Base-by-base conservation (phyloP, 169 alveolate species). In the Babesia ovata region DNA sequence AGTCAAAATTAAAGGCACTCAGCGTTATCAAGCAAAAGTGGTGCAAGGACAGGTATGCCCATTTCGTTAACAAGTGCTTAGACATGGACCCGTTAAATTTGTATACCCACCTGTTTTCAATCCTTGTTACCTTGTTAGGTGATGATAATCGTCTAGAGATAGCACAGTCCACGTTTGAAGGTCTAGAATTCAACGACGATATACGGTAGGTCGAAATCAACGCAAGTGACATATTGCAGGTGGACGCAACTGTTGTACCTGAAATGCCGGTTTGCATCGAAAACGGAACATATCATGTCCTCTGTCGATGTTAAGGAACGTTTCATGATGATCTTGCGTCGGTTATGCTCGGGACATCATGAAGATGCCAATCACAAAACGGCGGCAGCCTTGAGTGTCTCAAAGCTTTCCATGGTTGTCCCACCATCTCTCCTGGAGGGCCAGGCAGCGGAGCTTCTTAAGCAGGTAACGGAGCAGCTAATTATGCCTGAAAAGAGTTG, bases 221-320 rank as follows among this genome's bases (percentile, higher is more conserved):
- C 21, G 36, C 0, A 8, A 10, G 12, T 26, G 29, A 48, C 13
- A 0, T 28, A 12, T 0, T 65, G 26, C 59, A 65, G 74, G 14
- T 67, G 76, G 76, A 45, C 66, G 29, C 76, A 67, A 52, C 65
- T 36, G 26, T 22, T n/a, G 29, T 67, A 67, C 48, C 44, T 67
- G 12, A 7, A n/a, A 24, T 60, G 26, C 26, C 70, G 49, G 4
- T 29, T 44, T 11, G 8, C 19, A 21, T 21, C 2, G 10, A 21
- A 58, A 14, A 0, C 29, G 49, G 66, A 24, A 13, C 21, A 17
- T 8, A 7, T 44, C n/a, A 44, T 6, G 2, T 9, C 61, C 2
- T 14, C 21, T 3, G 28, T 11, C 4, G 36, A 9, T 22, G 4
- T 28, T 6, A 8, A 10, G 2, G 70, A 61, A 16, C 70, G 53